Percentiles rank a stretch among this genome's conserved stretches.
Evolutionary conservation across 2,329 filamentous ascomycete species (phyloP).

Genomic region (Fusarium setosum): DNA sequence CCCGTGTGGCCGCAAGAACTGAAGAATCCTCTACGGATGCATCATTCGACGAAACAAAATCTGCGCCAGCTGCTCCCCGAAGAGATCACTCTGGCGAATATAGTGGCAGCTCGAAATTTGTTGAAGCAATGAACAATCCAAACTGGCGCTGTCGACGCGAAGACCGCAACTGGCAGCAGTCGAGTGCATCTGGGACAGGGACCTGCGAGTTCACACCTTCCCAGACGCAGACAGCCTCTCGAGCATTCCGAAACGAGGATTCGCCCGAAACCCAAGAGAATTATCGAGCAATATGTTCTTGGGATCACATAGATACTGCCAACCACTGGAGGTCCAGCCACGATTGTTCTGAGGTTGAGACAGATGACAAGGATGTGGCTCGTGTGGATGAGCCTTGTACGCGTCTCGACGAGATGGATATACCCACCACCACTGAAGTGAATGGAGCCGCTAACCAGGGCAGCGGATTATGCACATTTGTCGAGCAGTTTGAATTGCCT

Average conservation of each 20-base stretch:
- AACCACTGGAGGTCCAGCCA: slow-evolving; percentile 7
- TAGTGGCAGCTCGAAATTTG: slow-evolving; percentile 35
- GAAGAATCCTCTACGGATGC: slow-evolving; percentile 14
- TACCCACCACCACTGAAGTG: neutral
- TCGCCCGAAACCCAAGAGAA: neutral
- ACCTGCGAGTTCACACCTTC: neutral
- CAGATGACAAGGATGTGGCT: neutral
- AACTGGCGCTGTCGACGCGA: slow-evolving; percentile 48
- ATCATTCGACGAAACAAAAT: slow-evolving; percentile 22
- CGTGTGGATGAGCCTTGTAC: neutral
- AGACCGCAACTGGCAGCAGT: slow-evolving; percentile 11
- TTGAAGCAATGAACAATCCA: slow-evolving; percentile 50
- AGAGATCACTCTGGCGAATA: slow-evolving; percentile 34
- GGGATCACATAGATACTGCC: slow-evolving; percentile 10
- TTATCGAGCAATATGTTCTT: neutral
- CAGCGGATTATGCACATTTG: slow-evolving; percentile 19
- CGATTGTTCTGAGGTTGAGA: slow-evolving; percentile 9
- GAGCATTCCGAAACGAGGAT: neutral
- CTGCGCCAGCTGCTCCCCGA: neutral
- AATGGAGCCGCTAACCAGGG: neutral
- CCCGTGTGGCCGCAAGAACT: slow-evolving; percentile 5
- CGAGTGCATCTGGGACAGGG: slow-evolving; percentile 3
- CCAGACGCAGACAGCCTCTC: neutral
- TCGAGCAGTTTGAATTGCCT: slow-evolving; percentile 9
- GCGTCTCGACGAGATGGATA: neutral